Evolutionary conservation across 2,329 filamentous ascomycete species (phyloP), one percentile per base, ranked within the genome.

Genomic region (Macrophomina pseudophaseolina): DNA sequence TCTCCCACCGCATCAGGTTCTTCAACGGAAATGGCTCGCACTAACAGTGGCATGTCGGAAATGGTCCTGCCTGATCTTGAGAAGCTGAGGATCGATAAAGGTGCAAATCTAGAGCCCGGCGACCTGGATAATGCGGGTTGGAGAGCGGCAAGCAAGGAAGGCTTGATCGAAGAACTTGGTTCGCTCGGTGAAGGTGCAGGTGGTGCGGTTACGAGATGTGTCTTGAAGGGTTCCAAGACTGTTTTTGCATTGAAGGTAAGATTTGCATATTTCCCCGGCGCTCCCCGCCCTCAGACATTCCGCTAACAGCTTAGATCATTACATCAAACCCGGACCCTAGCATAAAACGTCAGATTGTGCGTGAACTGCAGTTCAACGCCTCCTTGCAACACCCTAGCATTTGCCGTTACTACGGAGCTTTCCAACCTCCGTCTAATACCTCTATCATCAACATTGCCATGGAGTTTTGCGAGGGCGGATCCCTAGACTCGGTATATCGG

Each of bases 401-500:
- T 74, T 99, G 95, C 81, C 89, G 91, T 70, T 99, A 99, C 81
- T 99, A 97, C 74, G 95, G 95, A 70, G 94, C 94, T 48, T 99
- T 98, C 77, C 92, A 96, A 77, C 94, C 99, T 76, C 65, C 65
- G 5, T 91, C 95, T 67, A 91, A 93, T n/a, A 96, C 93, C 9
- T 93, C 94, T 60, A 98, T 94, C 56, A 98, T 99, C 71, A 97
- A 93, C 56, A 99, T 99, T 75, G 94, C 93, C 66, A 99, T 99
- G 95, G 95, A 99, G 78, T 98, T 97, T 74, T 99, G 95, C 77
- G 95, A 98, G 80, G 95, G 95, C 67, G 95, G 95, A 64, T 97
- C 93, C 54, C 86, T 99, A 23, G 94, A 99, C 81, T 95, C 92
- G 76, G 95, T 99, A 70, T 99, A 99, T 83, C 92, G 92, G 71